These are phyloP conservation scores for Rhypophila decipiens DNA, from an alignment of 495 filamentous ascomycete species.

Conservation along the genomic window DNA sequence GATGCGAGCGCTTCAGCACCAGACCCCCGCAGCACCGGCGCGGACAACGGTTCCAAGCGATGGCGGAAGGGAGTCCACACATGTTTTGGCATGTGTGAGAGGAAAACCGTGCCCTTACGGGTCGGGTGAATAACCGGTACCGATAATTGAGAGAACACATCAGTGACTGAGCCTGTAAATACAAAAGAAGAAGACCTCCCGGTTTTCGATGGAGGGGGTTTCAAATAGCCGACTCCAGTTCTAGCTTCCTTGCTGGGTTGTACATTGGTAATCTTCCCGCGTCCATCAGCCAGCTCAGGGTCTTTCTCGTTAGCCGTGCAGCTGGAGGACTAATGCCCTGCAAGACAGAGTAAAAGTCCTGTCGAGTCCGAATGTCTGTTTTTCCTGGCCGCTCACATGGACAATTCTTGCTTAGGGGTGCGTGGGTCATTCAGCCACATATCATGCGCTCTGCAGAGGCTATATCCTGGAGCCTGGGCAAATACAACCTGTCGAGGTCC, in stretches of 20 bases:
- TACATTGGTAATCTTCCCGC: no score
- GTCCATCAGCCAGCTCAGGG: conserved; percentile 7
- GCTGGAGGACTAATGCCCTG: conserved; percentile 3
- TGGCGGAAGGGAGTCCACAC: background rate
- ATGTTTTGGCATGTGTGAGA: background rate
- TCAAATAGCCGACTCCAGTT: conserved; percentile 1
- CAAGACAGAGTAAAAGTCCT: conserved; percentile 6
- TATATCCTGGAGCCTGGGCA: no score
- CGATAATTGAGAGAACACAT: conserved; percentile 3
- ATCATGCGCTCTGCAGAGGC: no score
- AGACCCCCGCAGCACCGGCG: background rate
- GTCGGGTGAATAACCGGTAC: conserved; percentile 5
- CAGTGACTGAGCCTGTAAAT: conserved; percentile 3
- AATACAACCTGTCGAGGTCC: no score
- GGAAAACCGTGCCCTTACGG: conserved; percentile 6
- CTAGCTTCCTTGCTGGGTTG: conserved; percentile 3
- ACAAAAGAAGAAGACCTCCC: conserved; percentile 6
- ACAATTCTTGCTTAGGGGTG: no score
- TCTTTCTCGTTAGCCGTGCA: conserved; percentile 6
- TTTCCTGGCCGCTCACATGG: no score
- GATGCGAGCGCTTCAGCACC: background rate
- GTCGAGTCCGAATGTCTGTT: background rate
- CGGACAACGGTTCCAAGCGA: background rate
- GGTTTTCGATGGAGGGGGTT: conserved; percentile 4
- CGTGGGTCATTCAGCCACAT: no score